Base-by-base conservation (phyloP, 225 moss, liverwort and hornwort species). In the Pleurozium schreberi region DNA sequence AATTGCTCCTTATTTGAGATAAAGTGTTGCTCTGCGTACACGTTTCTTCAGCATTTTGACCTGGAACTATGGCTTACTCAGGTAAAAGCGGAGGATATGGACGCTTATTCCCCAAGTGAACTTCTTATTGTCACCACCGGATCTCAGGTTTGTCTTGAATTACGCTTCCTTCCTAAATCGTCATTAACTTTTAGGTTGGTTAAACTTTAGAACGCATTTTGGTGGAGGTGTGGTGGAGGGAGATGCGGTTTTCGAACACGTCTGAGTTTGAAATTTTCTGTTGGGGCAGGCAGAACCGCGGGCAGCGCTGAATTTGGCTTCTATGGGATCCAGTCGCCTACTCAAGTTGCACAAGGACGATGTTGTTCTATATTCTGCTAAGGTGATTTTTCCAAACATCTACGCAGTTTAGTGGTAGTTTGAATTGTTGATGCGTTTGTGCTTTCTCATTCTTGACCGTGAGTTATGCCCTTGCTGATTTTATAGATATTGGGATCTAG, bases 81-180 rank as follows among this genome's bases (percentile, higher is more conserved):
- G 98, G 97, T 99, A 6, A 99, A 97, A 94, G 94, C 97, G 69
- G 99, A 99, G 91, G 99, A 99, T 79, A 97, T 99, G 95, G 96
- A 94, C 50, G 95, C 96, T 36, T 99, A 97, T 88, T 88, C 99
- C 43, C 97, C 99, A 50, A 93, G 93, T 83, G 94, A 99, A 89
- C 93, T 99, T 80, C 91, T 99, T 23, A 96, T 99, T 81, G 99
- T 97, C 57, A 99, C 99, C 90, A 99, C 99, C 58, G 99, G 99
- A 89, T 99, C 97, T 79, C 98, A 98, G 98, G 98, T 98, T 84
- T 89, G 84, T 88, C 66, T 87, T 75, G 73, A 82, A 26, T 63
- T 49, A 67, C 45, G 71, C 53, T 42, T 43, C 45, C n/a, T 38
- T 85, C 13, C 55, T 55, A 55, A 55, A 42, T 2, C 42, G 12